A percentile compares a stretch with the other conserved stretches of the same genome.
phyloP scores from a whole-genome alignment of 345 rosid genomes.

The Capsella bursapastoris region DNA sequence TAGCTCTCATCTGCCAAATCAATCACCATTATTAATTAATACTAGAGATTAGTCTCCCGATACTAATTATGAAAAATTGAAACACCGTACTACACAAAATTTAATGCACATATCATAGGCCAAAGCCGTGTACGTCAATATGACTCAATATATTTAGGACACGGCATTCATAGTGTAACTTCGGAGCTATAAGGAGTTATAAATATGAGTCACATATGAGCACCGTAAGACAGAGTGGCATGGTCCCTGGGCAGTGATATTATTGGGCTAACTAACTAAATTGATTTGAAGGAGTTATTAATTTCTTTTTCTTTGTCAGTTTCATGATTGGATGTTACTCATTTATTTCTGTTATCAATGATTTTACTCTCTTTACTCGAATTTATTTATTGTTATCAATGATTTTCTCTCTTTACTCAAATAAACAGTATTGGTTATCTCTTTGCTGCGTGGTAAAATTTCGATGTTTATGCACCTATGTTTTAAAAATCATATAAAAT shows the following conservation, averaged over 20 bases:
- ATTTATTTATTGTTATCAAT: background rate
- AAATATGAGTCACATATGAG: background rate
- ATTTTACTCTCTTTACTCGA: background rate
- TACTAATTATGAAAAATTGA: background rate
- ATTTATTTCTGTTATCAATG: background rate
- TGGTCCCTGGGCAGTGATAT: constrained; percentile 1
- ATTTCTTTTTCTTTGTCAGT: background rate
- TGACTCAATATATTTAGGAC: background rate
- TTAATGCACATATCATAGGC: background rate
- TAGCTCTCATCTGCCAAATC: constrained; percentile 52
- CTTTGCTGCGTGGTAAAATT: background rate
- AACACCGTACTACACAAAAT: background rate
- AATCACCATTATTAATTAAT: background rate
- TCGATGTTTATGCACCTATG: background rate
- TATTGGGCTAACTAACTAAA: background rate
- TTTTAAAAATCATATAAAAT: too few relatives aligned
- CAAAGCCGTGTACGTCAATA: background rate
- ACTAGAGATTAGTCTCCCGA: background rate
- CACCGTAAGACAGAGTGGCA: background rate
- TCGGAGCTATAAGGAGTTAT: background rate
- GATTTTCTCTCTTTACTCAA: background rate
- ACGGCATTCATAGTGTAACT: background rate
- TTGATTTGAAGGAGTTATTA: background rate
- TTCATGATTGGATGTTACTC: background rate
- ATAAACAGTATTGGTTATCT: background rate